Evolutionary conservation across 2,329 filamentous ascomycete genomes (phyloP).

Genomic region (Drechslerella dactyloides): DNA sequence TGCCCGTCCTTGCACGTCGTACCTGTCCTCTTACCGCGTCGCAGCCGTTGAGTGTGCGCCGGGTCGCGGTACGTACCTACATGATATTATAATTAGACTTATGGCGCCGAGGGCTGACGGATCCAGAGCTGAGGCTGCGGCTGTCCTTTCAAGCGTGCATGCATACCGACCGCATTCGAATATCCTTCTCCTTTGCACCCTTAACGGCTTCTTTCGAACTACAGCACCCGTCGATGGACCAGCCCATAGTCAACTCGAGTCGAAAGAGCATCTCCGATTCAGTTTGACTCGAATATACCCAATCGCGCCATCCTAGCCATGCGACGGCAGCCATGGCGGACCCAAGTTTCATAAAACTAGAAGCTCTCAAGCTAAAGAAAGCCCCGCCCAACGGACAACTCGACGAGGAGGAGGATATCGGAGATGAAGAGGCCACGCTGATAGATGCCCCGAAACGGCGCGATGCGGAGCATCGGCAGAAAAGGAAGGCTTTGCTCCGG

Average conservation of each 20-base stretch:
- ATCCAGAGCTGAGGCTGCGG: background rate
- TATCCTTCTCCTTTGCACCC: background rate
- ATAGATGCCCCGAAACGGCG: background rate
- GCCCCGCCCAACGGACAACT: slow-evolving; percentile 12
- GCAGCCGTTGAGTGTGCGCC: background rate
- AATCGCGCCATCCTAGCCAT: background rate
- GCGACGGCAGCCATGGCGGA: slow-evolving; percentile 9
- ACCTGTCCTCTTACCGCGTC: background rate
- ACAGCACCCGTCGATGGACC: background rate
- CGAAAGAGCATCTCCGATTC: background rate
- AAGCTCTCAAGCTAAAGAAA: slow-evolving; percentile 12
- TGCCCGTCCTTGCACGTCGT: background rate
- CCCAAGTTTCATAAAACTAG: background rate
- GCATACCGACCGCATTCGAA: background rate
- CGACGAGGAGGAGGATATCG: slow-evolving; percentile 17
- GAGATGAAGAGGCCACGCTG: slow-evolving; percentile 1
- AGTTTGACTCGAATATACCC: background rate
- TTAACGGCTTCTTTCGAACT: background rate
- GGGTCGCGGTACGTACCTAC: too few relatives aligned
- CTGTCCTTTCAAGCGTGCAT: background rate
- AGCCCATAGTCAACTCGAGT: background rate
- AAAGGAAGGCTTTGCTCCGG: slow-evolving; percentile 30
- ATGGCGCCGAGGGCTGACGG: background rate
- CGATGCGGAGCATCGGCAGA: slow-evolving; percentile 13
- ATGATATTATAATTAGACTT: background rate